Percentiles rank a stretch among this genome's conserved stretches.
phyloP scores from a whole-genome alignment of 1,284 basidiomycete species.

The Sphagnurus paluster region DNA sequence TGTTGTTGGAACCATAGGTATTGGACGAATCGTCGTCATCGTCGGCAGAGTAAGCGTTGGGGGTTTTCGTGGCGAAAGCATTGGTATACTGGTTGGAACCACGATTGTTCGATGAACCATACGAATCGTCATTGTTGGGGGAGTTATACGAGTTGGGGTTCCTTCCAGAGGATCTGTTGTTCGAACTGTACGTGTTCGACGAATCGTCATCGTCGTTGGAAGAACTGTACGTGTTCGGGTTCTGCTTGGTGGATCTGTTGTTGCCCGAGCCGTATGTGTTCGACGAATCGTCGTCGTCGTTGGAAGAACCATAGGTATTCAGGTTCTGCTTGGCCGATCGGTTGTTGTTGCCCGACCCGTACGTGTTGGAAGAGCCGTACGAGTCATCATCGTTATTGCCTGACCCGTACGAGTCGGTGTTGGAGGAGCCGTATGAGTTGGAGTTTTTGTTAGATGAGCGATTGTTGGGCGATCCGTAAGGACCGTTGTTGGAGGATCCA shows the following conservation, averaged over 20 bases:
- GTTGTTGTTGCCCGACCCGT: constrained; percentile 20
- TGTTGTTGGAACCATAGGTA: constrained; percentile 11
- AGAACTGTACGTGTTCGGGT: too few relatives aligned
- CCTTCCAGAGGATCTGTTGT: constrained; percentile 11
- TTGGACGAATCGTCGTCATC: too few relatives aligned
- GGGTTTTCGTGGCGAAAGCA: constrained; percentile 14
- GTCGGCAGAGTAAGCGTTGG: constrained; percentile 13
- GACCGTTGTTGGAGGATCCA: constrained; percentile 2
- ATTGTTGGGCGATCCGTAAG: constrained; percentile 3
- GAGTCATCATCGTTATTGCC: constrained; percentile 20
- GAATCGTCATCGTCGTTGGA: constrained; percentile 1
- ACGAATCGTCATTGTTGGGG: constrained; percentile 19
- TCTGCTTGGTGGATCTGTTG: constrained; percentile 12
- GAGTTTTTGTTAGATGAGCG: constrained; percentile 16
- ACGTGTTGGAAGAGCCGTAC: constrained; percentile 21
- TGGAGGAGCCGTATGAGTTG: constrained; percentile 21
- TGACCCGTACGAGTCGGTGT: constrained; percentile 21
- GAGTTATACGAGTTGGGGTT: too few relatives aligned
- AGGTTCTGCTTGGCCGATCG: constrained; percentile 15
- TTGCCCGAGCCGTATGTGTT: constrained; percentile 12
- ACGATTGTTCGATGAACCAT: constrained; percentile 24
- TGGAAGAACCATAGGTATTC: constrained; percentile 15
- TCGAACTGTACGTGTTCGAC: constrained; percentile 12
- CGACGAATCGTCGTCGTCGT: too few relatives aligned
- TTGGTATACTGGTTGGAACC: constrained; percentile 1